These are phyloP conservation scores for Paramecium pentaurelia DNA, from an alignment of 73 alveolate genomes.

Conservation along the genomic window DNA sequence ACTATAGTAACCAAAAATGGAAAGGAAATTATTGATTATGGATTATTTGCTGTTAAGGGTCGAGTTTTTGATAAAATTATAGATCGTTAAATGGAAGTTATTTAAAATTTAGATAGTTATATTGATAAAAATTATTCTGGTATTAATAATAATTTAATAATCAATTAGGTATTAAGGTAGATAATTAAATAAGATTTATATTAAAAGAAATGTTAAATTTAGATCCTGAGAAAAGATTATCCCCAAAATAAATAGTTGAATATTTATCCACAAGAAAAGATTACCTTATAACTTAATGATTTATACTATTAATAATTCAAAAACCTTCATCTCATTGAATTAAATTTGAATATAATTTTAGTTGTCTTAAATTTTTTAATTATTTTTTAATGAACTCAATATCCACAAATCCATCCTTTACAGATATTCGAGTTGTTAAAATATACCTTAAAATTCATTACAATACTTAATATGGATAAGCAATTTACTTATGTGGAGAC, in stretches of 20 bases:
- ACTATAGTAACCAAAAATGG: slow-evolving; percentile 49
- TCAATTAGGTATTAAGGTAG: not conserved
- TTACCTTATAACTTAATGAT: not conserved
- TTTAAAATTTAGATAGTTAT: slow-evolving; percentile 33
- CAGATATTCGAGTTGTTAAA: not conserved
- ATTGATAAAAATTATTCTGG: slow-evolving; percentile 59
- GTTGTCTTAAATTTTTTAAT: not conserved
- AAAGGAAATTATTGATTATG: slow-evolving; percentile 47
- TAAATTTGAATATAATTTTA: not conserved
- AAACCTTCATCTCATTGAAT: not conserved
- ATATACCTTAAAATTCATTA: slow-evolving; percentile 7
- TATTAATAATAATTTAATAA: not conserved
- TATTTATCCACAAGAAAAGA: not conserved
- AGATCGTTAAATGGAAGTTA: slow-evolving; percentile 49
- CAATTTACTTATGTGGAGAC: slow-evolving; percentile 15
- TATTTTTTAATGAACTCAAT: not conserved
- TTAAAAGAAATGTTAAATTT: slow-evolving; percentile 42
- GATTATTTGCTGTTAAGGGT: slow-evolving; percentile 61
- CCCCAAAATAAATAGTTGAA: slow-evolving; percentile 46
- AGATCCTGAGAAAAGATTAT: slow-evolving; percentile 55
- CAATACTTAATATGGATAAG: not conserved
- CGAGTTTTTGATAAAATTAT: slow-evolving; percentile 58
- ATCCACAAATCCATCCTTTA: not conserved
- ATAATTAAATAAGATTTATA: slow-evolving; percentile 28
- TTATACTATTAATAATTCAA: not conserved